These are phyloP conservation scores for Suhomyces kilbournensis DNA, from an alignment of 805 yeast species.

Conservation along the genomic window DNA sequence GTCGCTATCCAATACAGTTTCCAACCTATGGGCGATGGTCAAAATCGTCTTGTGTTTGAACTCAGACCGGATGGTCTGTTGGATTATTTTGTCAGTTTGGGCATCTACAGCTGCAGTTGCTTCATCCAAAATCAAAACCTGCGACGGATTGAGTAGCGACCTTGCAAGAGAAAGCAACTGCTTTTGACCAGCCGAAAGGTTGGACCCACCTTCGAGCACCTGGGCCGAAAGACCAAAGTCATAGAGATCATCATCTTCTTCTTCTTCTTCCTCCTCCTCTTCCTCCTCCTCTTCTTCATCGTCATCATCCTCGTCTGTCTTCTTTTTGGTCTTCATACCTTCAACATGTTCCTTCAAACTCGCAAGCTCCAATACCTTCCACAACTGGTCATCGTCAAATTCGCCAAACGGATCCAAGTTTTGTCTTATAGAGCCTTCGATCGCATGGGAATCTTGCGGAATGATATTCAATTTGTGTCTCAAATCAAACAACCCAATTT, in stretches of 20 bases:
- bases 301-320: neutral
- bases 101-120: conserved; percentile 37
- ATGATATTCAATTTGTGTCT: conserved; percentile 26
- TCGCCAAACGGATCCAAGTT: conserved; percentile 26
- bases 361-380: conserved; percentile 27
- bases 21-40: conserved; percentile 28
- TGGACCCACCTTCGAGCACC: conserved; percentile 23
- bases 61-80: conserved; percentile 22
- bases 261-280: neutral
- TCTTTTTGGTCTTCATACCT: conserved; percentile 18
- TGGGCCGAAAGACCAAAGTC: conserved; percentile 14
- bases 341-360: conserved; percentile 24
- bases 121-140: conserved; percentile 21
- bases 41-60: conserved; percentile 24
- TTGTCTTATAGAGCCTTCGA: conserved; percentile 24
- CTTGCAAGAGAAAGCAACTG: conserved; percentile 25
- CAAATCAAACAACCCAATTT: conserved; percentile 25
- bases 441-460: conserved; percentile 27
- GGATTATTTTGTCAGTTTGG: conserved; percentile 27
- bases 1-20: conserved; percentile 27
- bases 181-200: conserved; percentile 24
- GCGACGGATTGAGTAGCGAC: conserved; percentile 19
- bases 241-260: neutral
- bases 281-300: neutral
- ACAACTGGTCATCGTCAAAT: conserved; percentile 20